These are phyloP conservation scores for Scytalidium lignicola DNA, from an alignment of 2,329 filamentous ascomycete genomes.

Conservation along the genomic window DNA sequence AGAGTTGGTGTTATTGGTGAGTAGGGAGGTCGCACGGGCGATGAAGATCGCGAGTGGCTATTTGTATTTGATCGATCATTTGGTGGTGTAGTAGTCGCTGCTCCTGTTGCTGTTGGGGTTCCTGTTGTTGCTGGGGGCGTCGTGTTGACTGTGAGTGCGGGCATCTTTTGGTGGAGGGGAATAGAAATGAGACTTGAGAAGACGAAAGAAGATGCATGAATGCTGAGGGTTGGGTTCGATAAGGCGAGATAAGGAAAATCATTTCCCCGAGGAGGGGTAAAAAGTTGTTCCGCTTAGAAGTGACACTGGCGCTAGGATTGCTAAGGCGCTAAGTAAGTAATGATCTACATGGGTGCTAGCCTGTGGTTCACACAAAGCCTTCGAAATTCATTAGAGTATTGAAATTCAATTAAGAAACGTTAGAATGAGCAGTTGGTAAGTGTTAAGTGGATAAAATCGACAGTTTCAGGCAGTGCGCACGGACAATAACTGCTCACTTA, in stretches of 20 bases:
- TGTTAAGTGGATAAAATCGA: too few relatives aligned
- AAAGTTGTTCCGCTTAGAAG: too few relatives aligned
- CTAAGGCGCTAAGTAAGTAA: too few relatives aligned
- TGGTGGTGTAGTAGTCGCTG: background rate
- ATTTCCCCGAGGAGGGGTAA: background rate
- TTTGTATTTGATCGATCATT: constrained; percentile 1
- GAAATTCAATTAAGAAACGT: too few relatives aligned
- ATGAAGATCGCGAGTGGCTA: constrained; percentile 13
- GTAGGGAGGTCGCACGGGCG: constrained; percentile 17
- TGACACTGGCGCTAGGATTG: too few relatives aligned
- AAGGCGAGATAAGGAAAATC: background rate
- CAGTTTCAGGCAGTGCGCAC: too few relatives aligned
- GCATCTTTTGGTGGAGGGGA: constrained; percentile 12
- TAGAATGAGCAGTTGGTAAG: too few relatives aligned
- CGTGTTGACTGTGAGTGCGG: constrained; percentile 19
- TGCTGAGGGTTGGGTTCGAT: background rate
- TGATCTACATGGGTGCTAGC: too few relatives aligned
- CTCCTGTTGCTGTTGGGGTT: background rate
- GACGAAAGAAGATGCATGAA: background rate
- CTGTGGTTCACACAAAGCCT: too few relatives aligned
- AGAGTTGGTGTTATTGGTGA: constrained; percentile 27
- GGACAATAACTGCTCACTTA: too few relatives aligned
- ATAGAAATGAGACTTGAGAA: background rate
- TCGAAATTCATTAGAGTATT: too few relatives aligned
- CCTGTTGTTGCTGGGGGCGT: constrained; percentile 5